phyloP scores from a whole-genome alignment of 163 green algal genomes.

The Prototheca stagnorum region DNA sequence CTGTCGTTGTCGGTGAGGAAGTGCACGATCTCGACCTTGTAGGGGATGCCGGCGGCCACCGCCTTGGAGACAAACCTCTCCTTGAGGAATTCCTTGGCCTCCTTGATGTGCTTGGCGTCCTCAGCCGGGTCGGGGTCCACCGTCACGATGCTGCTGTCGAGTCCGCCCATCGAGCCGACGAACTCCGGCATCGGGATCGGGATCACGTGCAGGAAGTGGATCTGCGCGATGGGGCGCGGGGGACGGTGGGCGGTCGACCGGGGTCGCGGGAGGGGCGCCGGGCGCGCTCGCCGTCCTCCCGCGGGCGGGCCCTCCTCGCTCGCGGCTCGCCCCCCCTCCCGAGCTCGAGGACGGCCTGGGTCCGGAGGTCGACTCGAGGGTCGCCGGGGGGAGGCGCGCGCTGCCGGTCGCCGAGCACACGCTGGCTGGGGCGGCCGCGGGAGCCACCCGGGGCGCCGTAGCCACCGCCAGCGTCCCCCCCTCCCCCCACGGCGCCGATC shows the following conservation, averaged over 20 bases:
- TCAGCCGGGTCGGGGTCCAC: conserved; percentile 10
- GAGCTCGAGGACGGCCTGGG: no score
- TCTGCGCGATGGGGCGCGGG: conserved; percentile 2
- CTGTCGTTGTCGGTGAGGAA: conserved; percentile 23
- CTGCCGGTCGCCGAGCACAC: no score
- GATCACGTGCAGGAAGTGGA: conserved; percentile 21
- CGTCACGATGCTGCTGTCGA: conserved; percentile 15
- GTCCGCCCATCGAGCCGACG: conserved; percentile 10
- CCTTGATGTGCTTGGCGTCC: conserved; percentile 14
- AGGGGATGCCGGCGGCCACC: conserved; percentile 10
- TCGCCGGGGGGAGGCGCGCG: no score
- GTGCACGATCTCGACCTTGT: conserved; percentile 31
- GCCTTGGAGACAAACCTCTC: conserved; percentile 21
- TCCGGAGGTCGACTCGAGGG: no score
- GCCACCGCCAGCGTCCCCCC: no score
- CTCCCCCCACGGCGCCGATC: no score
- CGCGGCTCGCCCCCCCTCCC: background rate
- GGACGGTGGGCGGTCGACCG: background rate
- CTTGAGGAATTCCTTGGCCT: conserved; percentile 33
- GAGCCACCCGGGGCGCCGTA: no score
- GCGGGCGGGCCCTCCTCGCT: no score
- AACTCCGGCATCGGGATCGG: conserved; percentile 14
- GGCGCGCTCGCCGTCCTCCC: background rate
- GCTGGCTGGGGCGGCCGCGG: no score
- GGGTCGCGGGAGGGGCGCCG: background rate